Conservation (phyloP, 1,284 basidiomycete genomes). For the Ustilago trichophora region DNA sequence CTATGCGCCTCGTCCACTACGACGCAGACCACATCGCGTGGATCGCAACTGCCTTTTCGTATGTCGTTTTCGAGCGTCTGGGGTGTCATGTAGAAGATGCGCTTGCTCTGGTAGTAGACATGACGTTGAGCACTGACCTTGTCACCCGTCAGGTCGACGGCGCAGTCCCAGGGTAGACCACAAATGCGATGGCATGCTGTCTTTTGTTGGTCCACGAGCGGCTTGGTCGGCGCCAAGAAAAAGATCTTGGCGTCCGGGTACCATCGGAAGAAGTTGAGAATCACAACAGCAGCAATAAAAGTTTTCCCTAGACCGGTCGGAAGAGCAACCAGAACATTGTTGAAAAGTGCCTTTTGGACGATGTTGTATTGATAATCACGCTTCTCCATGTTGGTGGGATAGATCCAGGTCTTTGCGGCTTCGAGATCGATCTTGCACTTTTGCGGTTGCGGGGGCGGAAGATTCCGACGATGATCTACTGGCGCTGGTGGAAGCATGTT, state of each 20-base stretch:
- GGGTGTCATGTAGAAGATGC: conserved; percentile 97
- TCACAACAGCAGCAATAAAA: conserved; percentile 95
- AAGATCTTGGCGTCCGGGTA: conserved; percentile 71
- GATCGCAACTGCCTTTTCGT: conserved; percentile 77
- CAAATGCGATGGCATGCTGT: conserved; percentile 93
- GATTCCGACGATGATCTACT: conserved; percentile 4
- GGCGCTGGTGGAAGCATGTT: conserved; percentile 14
- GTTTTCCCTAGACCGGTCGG: conserved; percentile 98
- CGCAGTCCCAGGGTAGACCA: conserved; percentile 88
- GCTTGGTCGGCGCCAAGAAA: conserved; percentile 95
- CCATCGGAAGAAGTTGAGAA: conserved; percentile 71
- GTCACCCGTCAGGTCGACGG: conserved; percentile 84
- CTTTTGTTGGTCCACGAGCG: conserved; percentile 85
- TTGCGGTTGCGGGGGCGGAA: conserved; percentile 34
- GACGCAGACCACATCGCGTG: conserved; percentile 79
- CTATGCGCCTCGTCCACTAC: conserved; percentile 96
- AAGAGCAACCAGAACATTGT: conserved; percentile 92
- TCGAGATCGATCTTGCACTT: conserved; percentile 73
- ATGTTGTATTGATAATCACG: conserved; percentile 97
- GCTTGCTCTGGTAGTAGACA: conserved; percentile 78
- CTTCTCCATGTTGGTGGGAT: conserved; percentile 85
- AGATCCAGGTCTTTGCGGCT: conserved; percentile 88
- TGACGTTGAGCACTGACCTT: conserved; percentile 46
- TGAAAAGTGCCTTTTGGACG: conserved; percentile 82
- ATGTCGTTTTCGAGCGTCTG: conserved; percentile 95